A percentile compares a stretch with the other conserved stretches of the same genome.
These are phyloP conservation scores for Eucalyptus pauciflora DNA, from an alignment of 345 rosid genomes.

Conservation along the genomic window DNA sequence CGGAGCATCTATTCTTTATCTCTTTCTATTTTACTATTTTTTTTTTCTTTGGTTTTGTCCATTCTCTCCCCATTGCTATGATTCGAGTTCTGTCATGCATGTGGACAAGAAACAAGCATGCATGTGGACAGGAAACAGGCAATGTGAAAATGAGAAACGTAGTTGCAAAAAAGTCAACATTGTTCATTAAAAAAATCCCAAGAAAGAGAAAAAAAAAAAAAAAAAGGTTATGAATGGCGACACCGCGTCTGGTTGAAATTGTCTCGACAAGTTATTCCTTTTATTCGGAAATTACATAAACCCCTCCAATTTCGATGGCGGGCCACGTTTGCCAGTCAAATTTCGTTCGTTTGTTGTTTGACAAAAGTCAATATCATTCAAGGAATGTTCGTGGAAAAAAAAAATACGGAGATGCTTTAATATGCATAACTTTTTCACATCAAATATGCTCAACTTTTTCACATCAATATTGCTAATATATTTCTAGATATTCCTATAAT, in stretches of 20 bases:
- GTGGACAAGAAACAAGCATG: background rate
- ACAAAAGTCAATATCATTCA: too few species aligned
- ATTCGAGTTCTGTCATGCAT: background rate
- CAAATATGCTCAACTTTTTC: background rate
- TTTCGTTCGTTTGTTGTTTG: too few species aligned
- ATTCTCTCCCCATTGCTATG: background rate
- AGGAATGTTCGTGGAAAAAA: too few species aligned
- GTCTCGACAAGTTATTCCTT: background rate
- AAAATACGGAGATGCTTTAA: background rate
- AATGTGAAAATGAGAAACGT: background rate
- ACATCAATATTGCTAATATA: background rate
- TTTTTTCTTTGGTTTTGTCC: background rate
- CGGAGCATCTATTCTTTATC: background rate
- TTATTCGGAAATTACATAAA: background rate
- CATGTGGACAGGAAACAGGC: background rate
- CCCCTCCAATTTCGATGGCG: background rate
- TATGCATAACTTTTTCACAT: background rate
- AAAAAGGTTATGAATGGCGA: background rate
- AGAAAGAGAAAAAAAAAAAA: background rate
- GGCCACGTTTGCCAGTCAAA: too few species aligned
- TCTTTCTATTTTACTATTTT: background rate
- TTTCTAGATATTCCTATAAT: background rate
- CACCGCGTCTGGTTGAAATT: background rate
- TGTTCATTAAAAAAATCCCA: background rate
- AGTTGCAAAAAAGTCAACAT: background rate